A percentile compares a stretch with the other conserved stretches of the same genome.
These are phyloP conservation scores for Cyanophora paradoxa DNA, from an alignment of 78 protist genomes.

Conservation along the genomic window DNA sequence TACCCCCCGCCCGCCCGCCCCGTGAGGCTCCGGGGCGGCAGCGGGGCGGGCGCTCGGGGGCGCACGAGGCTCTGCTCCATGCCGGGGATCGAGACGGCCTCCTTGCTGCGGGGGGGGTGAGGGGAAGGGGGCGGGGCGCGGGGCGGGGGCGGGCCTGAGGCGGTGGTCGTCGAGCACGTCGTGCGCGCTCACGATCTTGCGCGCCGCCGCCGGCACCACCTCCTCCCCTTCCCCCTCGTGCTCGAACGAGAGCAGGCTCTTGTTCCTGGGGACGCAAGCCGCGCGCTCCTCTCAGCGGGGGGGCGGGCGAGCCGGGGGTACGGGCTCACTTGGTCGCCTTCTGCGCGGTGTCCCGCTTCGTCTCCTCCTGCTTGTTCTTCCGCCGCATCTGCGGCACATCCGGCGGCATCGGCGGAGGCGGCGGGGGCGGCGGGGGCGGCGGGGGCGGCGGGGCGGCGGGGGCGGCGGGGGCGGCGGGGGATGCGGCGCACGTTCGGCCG, in stretches of 20 bases:
- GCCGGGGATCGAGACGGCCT: too few relatives aligned
- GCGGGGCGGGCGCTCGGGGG: too few relatives aligned
- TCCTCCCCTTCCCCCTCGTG: neutral
- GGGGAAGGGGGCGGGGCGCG: too few relatives aligned
- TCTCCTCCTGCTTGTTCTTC: neutral
- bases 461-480: too few relatives aligned
- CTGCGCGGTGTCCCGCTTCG: neutral
- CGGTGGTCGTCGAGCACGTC: neutral
- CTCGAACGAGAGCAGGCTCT: conserved; percentile 3
- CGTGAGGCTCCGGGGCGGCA: too few relatives aligned
- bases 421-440: too few relatives aligned
- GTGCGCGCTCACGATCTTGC: neutral
- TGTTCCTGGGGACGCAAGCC: neutral
- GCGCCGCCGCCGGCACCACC: neutral
- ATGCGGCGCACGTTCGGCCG: conserved; percentile 33
- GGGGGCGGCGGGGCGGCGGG: too few relatives aligned
- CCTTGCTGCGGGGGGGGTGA: too few relatives aligned
- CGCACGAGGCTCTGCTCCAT: too few relatives aligned
- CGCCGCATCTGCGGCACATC: neutral
- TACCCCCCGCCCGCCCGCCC: too few relatives aligned
- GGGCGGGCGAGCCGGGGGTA: neutral
- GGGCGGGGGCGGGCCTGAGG: too few relatives aligned
- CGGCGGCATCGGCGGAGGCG: neutral
- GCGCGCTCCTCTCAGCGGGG: neutral
- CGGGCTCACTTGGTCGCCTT: neutral